Evolutionary conservation across 768 basidiomycete species (phyloP), one percentile per base, ranked within the genome.

Genomic region (Leccinum ochraceum): DNA sequence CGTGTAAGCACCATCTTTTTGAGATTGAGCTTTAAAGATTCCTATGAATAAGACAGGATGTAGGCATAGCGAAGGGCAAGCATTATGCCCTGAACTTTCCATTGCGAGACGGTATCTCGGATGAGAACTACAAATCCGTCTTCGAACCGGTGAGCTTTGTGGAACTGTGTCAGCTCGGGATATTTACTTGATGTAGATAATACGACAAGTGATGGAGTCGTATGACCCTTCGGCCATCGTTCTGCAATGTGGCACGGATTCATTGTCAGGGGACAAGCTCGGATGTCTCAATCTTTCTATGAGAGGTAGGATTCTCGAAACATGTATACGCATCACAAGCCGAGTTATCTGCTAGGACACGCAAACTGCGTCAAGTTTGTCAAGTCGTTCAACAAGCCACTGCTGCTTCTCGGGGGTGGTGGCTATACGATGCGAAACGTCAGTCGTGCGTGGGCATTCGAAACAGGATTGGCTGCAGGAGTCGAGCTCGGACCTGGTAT

Each of bases 381-480:
- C 56, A 97, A 98, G 73, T 94, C 92, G 1, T 97, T 98, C 77
- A 90, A 92, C 71, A 89, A 93, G 53, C 97, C 97, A 2, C 75
- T 98, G n/a, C 78, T 99, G 11, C 80, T 99, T 20, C 86, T 99
- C 26, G 97, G 97, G 14, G 97, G 97, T 28, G 97, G 97, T 10
- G 97, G 97, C 0, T 99, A 99, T 75, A 99, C 97, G 4, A 96
- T 99, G 86, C 90, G 95, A 49, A 96, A 96, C 63, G 96, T 98
- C 61, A 95, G 94, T 63, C 85, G 97, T 48, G 89, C 92, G 13
- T 99, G 97, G 97, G 96, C 97, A 22, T 99, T 86, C 69, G 97
- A 99, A 77, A 99, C 97, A 3, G 97, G 97, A 24, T 76, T 99
- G 48, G 97, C 97, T n/a, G 95, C 96, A 24, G 97, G 97, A 11